Percentiles rank a stretch among this genome's conserved stretches.
Evolutionary conservation across 2,329 filamentous ascomycete species (phyloP).

Genomic region (Rhytidhysteron rufulum): DNA sequence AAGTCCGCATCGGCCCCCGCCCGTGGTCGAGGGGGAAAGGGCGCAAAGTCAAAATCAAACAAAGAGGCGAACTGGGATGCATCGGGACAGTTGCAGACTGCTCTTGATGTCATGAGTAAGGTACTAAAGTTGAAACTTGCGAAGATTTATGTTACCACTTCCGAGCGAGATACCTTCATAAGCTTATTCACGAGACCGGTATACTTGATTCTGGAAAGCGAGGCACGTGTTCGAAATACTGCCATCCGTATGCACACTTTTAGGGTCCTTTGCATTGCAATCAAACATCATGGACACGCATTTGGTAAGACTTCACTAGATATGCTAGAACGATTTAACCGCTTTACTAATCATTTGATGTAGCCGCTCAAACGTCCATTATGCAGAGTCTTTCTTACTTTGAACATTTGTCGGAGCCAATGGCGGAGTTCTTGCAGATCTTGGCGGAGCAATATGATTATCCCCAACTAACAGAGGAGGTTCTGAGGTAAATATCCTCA

Average conservation of each 20-base stretch:
- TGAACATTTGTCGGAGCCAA: constrained; percentile 96
- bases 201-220: constrained; percentile 91
- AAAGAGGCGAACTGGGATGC: constrained; percentile 88
- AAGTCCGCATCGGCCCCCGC: constrained; percentile 72
- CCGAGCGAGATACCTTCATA: constrained; percentile 93
- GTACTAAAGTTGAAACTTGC: constrained; percentile 88
- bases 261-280: constrained; percentile 91
- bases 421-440: constrained; percentile 97
- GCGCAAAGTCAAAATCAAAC: constrained; percentile 63
- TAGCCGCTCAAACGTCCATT: constrained; percentile 93
- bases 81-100: constrained; percentile 77
- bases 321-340: not conserved
- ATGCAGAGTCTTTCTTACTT: constrained; percentile 98
- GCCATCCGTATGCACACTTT: constrained; percentile 94
- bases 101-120: constrained; percentile 92
- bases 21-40: constrained; percentile 69
- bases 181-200: constrained; percentile 86
- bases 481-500: constrained; percentile 55
- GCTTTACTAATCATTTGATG: constrained; percentile 12
- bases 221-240: constrained; percentile 84
- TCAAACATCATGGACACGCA: constrained; percentile 96
- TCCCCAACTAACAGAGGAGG: constrained; percentile 88
- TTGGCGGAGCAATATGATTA: constrained; percentile 97
- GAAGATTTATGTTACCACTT: constrained; percentile 93
- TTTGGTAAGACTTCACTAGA: constrained; percentile 63